Conservation (phyloP, 495 filamentous ascomycete genomes). For the Penicillium soppii region DNA sequence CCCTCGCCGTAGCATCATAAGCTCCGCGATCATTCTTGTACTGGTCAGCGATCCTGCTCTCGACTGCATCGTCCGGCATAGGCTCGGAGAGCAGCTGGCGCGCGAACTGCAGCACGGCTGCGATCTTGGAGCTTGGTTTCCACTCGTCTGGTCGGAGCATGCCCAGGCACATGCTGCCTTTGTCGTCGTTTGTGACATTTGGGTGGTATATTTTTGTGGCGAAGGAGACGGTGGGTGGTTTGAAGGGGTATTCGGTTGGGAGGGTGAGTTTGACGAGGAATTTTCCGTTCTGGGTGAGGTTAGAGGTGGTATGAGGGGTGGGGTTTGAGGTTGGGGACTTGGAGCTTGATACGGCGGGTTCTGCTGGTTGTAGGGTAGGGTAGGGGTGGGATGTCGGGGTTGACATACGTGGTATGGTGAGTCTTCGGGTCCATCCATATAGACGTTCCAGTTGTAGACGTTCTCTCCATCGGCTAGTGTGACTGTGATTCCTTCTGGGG, state of each 20-base stretch:
- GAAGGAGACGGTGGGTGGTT: slow-evolving; percentile 83
- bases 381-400: neutral
- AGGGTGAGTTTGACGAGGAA: slow-evolving; percentile 78
- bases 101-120: slow-evolving; percentile 75
- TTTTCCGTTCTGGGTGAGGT: slow-evolving; percentile 58
- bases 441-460: slow-evolving; percentile 80
- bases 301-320: slow-evolving; percentile 2
- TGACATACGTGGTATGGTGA: slow-evolving; percentile 68
- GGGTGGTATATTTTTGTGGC: slow-evolving; percentile 97
- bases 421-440: slow-evolving; percentile 69
- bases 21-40: slow-evolving; percentile 68
- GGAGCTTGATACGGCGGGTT: neutral
- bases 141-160: slow-evolving; percentile 87
- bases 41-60: slow-evolving; percentile 82
- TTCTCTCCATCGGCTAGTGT: slow-evolving; percentile 66
- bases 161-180: slow-evolving; percentile 87
- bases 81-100: slow-evolving; percentile 79
- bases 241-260: slow-evolving; percentile 91
- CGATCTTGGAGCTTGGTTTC: slow-evolving; percentile 85
- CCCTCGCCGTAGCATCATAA: slow-evolving; percentile 80
- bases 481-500: slow-evolving; percentile 66
- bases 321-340: neutral
- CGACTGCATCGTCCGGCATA: slow-evolving; percentile 91
- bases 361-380: neutral
- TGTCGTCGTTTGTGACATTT: slow-evolving; percentile 92